These are phyloP conservation scores for Coniochaeta ligniaria DNA, from an alignment of 2,329 filamentous ascomycete species.

Conservation along the genomic window DNA sequence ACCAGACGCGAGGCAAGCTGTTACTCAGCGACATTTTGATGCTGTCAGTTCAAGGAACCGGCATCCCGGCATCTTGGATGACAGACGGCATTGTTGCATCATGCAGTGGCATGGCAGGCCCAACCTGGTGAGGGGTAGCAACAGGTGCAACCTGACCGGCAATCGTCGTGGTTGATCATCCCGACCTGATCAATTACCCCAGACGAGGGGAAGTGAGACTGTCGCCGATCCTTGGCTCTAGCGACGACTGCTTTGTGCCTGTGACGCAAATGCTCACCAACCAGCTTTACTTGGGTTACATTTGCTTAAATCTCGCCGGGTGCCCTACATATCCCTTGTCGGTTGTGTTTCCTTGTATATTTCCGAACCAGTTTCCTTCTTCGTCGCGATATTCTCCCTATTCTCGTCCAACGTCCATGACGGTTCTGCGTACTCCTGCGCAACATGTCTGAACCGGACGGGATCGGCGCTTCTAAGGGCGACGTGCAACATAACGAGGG, in stretches of 20 bases:
- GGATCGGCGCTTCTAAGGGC: background rate
- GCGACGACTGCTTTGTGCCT: background rate
- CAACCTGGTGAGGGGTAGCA: background rate
- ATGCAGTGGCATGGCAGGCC: background rate
- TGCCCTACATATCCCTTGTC: background rate
- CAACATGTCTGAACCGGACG: background rate
- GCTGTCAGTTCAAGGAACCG: background rate
- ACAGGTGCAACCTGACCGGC: no score
- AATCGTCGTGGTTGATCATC: background rate
- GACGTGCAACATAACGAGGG: background rate
- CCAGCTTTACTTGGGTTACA: background rate
- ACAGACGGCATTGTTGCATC: background rate
- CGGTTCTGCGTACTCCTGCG: background rate
- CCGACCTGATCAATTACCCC: background rate
- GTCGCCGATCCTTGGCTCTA: background rate
- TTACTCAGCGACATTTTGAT: background rate
- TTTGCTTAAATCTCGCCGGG: background rate
- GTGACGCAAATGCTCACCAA: background rate
- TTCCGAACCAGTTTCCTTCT: background rate
- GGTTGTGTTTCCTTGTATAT: background rate
- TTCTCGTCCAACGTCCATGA: background rate
- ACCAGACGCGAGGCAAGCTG: background rate
- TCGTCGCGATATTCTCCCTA: background rate
- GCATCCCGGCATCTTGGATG: background rate
- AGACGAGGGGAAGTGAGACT: background rate